These are phyloP conservation scores for Rhodotorula paludigena DNA, from an alignment of 768 basidiomycete genomes.

Conservation along the genomic window DNA sequence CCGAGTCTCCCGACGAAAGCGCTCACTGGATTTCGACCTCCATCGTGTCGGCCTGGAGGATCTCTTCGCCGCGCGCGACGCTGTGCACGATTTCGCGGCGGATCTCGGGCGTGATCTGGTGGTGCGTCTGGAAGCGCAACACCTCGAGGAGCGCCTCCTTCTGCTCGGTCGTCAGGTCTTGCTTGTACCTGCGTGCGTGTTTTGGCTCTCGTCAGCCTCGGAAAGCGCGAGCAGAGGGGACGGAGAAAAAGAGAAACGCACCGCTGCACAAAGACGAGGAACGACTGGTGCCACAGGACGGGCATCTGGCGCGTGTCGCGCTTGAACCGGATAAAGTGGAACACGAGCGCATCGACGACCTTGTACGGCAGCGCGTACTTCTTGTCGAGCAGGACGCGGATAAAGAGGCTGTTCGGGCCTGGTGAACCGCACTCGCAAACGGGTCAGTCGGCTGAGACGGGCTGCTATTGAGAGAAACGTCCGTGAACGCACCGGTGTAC, in stretches of 20 bases:
- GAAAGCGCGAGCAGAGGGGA: background rate
- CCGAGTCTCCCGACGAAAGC: too few species aligned
- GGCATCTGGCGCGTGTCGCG: slow-evolving; percentile 76
- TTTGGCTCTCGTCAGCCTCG: background rate
- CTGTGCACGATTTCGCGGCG: slow-evolving; percentile 82
- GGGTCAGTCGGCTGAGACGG: background rate
- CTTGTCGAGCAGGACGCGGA: slow-evolving; percentile 93
- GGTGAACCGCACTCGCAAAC: background rate
- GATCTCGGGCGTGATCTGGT: slow-evolving; percentile 82
- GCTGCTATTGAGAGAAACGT: background rate
- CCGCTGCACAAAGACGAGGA: slow-evolving; percentile 91
- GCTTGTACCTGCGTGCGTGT: slow-evolving; percentile 65
- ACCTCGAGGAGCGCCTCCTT: slow-evolving; percentile 96
- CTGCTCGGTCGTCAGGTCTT: slow-evolving; percentile 91
- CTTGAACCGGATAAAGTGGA: slow-evolving; percentile 95
- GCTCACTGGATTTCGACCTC: slow-evolving; percentile 39
- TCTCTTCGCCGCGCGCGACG: slow-evolving; percentile 75
- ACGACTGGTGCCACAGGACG: slow-evolving; percentile 97
- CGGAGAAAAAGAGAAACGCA: slow-evolving; percentile 47
- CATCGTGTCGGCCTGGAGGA: slow-evolving; percentile 63
- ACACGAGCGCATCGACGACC: slow-evolving; percentile 91
- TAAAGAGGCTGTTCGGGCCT: slow-evolving; percentile 93
- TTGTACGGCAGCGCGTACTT: slow-evolving; percentile 97
- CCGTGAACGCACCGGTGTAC: slow-evolving; percentile 63
- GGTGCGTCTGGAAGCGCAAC: slow-evolving; percentile 74